Base-by-base conservation (phyloP, 352 stramenopile species). In the Discostella stelligera region DNA sequence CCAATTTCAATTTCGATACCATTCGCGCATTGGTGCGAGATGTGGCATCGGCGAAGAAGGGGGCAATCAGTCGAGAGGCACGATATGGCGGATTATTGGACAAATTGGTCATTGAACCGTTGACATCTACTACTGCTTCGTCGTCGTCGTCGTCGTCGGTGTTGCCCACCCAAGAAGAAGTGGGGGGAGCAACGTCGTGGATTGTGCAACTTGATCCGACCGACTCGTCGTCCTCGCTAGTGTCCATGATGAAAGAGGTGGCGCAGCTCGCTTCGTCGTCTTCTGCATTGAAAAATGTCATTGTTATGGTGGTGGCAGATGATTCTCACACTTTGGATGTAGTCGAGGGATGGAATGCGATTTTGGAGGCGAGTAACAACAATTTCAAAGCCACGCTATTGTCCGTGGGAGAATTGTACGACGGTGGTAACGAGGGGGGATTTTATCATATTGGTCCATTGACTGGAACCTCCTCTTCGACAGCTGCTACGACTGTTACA, bases 71-170 rank as follows among this genome's bases (percentile, higher is more conserved):
- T 64, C 63, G 86, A 25, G 77, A 76, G 18, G 76, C 81, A 14
- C 49, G 86, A 21, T 91, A 91, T 63, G 80, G 75, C 16, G 86
- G 86, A 37, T 62, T 91, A 18, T 70, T 91, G 50, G 65, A 89
- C 58, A 91, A 91, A 50, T 64, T 91, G n/a, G 74, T 81, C n/a
- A 88, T 90, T 67, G 60, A 71, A 55, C 77, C n/a, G 23, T 30
- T n/a, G n/a, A 48, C 13, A 30, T 7, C 11, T 14, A 52, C n/a
- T 50, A 61, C 0, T 23, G 44, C 37, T 21, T 49, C 18, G 14
- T 20, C 18, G 14, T 41, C 16, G 21, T 30, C 49, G 9, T 39
- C 52, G 10, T 32, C 18, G 13, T 39, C n/a, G 16, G 55, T 58
- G 5, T 56, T 89, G 30, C 80, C 85, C 3, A 80, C 72, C 6